phyloP scores from a whole-genome alignment of 106 monocot genomes.

The Hemerocallis citrina region DNA sequence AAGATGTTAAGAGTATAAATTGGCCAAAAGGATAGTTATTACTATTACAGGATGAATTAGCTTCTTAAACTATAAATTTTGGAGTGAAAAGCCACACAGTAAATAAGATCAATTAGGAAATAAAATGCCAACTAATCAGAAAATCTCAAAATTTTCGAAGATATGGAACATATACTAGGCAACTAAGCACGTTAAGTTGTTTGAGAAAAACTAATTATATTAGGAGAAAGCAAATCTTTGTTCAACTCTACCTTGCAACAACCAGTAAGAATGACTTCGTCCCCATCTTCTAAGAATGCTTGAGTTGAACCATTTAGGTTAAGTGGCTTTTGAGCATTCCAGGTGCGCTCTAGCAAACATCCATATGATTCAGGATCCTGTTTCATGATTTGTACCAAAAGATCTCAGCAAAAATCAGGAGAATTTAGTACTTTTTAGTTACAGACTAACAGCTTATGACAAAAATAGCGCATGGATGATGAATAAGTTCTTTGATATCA shows the following conservation, averaged over 20 bases:
- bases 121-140: not conserved
- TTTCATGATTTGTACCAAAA: not conserved
- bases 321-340: conserved; percentile 80
- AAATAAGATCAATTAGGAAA: not conserved
- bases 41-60: no score
- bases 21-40: no score
- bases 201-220: no score
- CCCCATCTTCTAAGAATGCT: conserved; percentile 92
- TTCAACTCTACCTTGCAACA: conserved; percentile 96
- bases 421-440: not conserved
- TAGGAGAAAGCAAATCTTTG: no score
- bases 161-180: not conserved
- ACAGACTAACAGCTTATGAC: not conserved
- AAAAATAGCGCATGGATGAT: not conserved
- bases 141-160: not conserved
- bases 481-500: not conserved
- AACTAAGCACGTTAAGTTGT: not conserved
- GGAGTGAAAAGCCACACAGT: no score
- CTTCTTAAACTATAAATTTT: no score
- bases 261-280: conserved; percentile 82
- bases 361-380: conserved; percentile 79
- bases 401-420: not conserved
- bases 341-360: conserved; percentile 83
- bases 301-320: conserved; percentile 33
- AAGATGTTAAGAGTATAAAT: no score